Conservation (phyloP, 257 asterid genomes). For the Verbena officinalis region DNA sequence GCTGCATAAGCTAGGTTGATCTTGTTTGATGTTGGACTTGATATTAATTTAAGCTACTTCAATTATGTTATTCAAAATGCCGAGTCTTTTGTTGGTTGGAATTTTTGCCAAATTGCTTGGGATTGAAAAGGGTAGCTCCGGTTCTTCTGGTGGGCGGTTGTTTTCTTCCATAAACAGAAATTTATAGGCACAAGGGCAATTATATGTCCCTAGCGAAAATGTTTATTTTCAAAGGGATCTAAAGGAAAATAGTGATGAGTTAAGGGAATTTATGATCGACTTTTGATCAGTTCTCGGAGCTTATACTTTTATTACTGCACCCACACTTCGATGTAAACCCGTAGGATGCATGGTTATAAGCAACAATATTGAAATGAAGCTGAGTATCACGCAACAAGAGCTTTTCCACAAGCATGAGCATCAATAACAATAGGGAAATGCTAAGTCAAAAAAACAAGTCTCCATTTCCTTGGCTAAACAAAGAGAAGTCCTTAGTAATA, state of each 20-base stretch:
- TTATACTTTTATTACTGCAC: neutral
- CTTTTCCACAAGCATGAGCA: no score
- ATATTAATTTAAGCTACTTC: no score
- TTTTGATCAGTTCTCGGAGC: neutral
- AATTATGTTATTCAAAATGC: no score
- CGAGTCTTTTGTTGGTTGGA: no score
- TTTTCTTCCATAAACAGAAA: slow-evolving; percentile 24
- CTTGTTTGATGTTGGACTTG: no score
- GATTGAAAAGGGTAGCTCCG: slow-evolving; percentile 16
- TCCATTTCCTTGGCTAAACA: neutral
- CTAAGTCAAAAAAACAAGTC: neutral
- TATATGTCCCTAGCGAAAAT: neutral
- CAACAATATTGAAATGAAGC: no score
- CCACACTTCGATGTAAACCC: no score
- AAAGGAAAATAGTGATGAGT: neutral
- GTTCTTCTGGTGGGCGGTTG: neutral
- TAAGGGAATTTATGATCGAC: no score
- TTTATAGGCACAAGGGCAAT: no score
- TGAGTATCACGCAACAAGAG: no score
- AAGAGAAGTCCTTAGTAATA: neutral
- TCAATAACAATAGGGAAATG: neutral
- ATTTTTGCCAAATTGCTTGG: slow-evolving; percentile 56
- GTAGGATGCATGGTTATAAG: no score
- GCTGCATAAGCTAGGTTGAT: no score
- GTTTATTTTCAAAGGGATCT: neutral